Percentiles rank a stretch among this genome's conserved stretches.
Conservation (phyloP, 1,139 yeast species). For the Hansenula lynferdii region DNA sequence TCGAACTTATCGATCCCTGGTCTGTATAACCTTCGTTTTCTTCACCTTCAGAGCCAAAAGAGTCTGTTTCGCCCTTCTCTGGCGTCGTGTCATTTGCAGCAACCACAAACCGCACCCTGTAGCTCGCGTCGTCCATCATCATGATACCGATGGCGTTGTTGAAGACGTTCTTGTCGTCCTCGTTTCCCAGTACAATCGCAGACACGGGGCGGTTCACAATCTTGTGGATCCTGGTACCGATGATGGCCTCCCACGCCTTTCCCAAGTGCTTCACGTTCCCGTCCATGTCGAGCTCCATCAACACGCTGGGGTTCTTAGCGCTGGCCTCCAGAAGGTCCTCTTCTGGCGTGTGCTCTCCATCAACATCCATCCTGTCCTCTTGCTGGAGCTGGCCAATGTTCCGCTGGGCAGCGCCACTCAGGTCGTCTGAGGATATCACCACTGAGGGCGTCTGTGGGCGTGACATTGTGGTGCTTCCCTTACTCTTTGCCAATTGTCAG, state of each 20-base stretch:
- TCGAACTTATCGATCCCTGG: slow-evolving; percentile 25
- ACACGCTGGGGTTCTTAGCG: slow-evolving; percentile 60
- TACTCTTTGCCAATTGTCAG: too few relatives aligned
- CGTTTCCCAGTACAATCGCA: slow-evolving; percentile 61
- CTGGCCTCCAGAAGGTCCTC: slow-evolving; percentile 22
- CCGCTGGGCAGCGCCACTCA: neutral
- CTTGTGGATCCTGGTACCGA: slow-evolving; percentile 55
- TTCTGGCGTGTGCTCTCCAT: slow-evolving; percentile 9
- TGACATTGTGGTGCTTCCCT: too few relatives aligned
- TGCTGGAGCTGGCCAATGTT: neutral
- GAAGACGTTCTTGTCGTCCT: slow-evolving; percentile 64
- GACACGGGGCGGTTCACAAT: slow-evolving; percentile 58
- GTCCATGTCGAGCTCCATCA: slow-evolving; percentile 77
- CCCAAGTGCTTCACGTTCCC: slow-evolving; percentile 75
- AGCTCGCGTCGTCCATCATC: slow-evolving; percentile 71
- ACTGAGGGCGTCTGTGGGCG: too few relatives aligned
- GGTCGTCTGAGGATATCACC: too few relatives aligned
- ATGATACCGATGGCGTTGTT: slow-evolving; percentile 65
- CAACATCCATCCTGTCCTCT: neutral
- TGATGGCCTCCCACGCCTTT: slow-evolving; percentile 68
- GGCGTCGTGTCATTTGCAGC: slow-evolving; percentile 37
- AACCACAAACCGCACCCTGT: slow-evolving; percentile 68
- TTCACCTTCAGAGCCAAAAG: slow-evolving; percentile 10
- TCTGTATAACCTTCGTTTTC: slow-evolving; percentile 18
- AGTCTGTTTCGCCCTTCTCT: slow-evolving; percentile 20